Conservation (phyloP, 2,329 filamentous ascomycete species). For the Ascosphaera apis region DNA sequence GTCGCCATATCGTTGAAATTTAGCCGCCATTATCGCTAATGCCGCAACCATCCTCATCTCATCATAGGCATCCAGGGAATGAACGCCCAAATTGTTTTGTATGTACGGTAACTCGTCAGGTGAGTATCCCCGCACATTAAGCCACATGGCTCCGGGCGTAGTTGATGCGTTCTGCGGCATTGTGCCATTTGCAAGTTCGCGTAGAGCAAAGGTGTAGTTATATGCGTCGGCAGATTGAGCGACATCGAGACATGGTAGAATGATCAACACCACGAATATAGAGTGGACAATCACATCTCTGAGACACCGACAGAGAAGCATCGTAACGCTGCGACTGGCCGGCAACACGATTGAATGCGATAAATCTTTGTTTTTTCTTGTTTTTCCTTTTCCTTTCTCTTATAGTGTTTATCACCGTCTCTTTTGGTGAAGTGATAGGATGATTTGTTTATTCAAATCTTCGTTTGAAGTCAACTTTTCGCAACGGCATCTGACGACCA, state of each 20-base stretch:
- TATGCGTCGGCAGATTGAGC: neutral
- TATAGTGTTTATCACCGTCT: no score
- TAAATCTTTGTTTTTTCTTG: neutral
- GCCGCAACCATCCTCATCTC: neutral
- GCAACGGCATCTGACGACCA: neutral
- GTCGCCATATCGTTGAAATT: neutral
- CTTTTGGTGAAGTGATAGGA: no score
- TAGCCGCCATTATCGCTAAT: neutral
- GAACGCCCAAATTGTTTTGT: neutral
- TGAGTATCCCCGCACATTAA: neutral
- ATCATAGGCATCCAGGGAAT: slow-evolving; percentile 1
- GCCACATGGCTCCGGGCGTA: slow-evolving; percentile 1
- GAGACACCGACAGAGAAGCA: neutral
- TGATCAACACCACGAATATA: neutral
- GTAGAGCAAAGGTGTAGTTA: neutral
- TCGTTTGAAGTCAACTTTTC: neutral
- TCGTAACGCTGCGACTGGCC: neutral
- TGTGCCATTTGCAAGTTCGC: neutral
- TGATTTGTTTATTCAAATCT: no score
- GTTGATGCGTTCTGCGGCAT: neutral
- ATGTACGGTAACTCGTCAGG: neutral
- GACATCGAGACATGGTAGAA: neutral
- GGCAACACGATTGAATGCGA: neutral
- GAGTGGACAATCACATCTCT: neutral
- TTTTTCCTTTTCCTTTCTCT: no score